Conservation (phyloP, 805 yeast species). For the Geotrichum ghanense region DNA sequence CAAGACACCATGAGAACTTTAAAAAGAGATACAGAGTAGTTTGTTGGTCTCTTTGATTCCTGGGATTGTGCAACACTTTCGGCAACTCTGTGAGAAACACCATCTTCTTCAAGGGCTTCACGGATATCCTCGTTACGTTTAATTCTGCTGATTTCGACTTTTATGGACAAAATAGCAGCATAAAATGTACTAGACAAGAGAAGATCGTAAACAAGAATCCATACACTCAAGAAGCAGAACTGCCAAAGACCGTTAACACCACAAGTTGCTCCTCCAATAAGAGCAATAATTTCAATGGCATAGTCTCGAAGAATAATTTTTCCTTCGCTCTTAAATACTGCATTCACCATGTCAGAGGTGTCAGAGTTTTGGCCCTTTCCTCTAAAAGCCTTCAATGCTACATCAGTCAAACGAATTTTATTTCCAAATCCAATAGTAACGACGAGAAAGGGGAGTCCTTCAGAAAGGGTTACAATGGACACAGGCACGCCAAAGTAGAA, state of each 20-base stretch:
- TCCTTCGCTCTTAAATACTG: constrained; percentile 28
- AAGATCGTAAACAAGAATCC: constrained; percentile 61
- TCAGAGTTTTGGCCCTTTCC: constrained; percentile 14
- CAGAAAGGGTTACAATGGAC: constrained; percentile 65
- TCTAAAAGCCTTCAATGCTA: constrained; percentile 23
- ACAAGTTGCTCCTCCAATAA: constrained; percentile 44
- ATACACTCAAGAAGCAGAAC: constrained; percentile 65
- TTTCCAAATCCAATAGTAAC: constrained; percentile 88
- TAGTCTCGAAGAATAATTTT: constrained; percentile 62
- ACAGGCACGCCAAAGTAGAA: constrained; percentile 47
- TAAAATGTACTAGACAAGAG: constrained; percentile 68
- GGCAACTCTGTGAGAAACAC: constrained; percentile 66
- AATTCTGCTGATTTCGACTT: constrained; percentile 78
- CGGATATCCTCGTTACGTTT: constrained; percentile 70
- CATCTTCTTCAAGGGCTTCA: constrained; percentile 85
- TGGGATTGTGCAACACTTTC: constrained; percentile 41
- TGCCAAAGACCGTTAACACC: constrained; percentile 62
- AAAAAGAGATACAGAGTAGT: constrained; percentile 12
- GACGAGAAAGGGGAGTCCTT: constrained; percentile 88
- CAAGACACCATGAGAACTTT: constrained; percentile 24
- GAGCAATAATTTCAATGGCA: constrained; percentile 56
- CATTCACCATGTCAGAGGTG: constrained; percentile 28
- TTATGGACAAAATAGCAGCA: constrained; percentile 72
- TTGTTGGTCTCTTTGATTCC: constrained; percentile 15
- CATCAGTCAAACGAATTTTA: constrained; percentile 55